Evolutionary conservation across 139 green algal species (phyloP).

Genomic region (Chlamydomonas incerta): DNA sequence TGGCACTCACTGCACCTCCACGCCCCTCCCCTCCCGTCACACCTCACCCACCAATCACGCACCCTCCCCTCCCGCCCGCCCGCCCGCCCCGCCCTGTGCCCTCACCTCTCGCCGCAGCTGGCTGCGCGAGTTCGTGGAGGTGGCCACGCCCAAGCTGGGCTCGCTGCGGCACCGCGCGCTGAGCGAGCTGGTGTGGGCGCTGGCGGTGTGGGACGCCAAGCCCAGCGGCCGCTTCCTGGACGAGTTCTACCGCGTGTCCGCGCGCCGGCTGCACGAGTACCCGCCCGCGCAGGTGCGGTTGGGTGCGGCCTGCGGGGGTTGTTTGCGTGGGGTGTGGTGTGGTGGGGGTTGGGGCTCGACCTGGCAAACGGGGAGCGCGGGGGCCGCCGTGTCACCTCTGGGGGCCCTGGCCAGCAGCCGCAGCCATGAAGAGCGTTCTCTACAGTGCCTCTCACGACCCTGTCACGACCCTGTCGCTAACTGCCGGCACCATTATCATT

Average conservation of each 20-base stretch:
- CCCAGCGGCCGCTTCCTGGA: conserved; percentile 26
- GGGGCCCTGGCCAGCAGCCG: too few species aligned
- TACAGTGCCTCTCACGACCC: too few species aligned
- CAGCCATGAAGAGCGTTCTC: too few species aligned
- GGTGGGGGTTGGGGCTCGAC: too few species aligned
- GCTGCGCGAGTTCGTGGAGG: conserved; percentile 39
- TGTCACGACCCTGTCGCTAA: too few species aligned
- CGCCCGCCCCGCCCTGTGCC: not conserved
- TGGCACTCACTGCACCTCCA: too few species aligned
- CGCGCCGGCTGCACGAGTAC: conserved; percentile 37
- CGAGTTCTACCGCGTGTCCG: conserved; percentile 26
- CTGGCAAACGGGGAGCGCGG: too few species aligned
- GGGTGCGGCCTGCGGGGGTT: too few species aligned
- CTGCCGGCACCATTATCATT: too few species aligned
- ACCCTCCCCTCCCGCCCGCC: not conserved
- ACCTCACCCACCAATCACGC: not conserved
- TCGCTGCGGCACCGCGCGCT: conserved; percentile 44
- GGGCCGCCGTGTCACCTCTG: too few species aligned
- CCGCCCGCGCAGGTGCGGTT: conserved; percentile 29
- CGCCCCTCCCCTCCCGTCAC: not conserved
- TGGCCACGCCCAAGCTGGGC: conserved; percentile 42
- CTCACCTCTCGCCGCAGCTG: not conserved
- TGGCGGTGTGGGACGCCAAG: conserved; percentile 47
- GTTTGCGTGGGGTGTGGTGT: too few species aligned
- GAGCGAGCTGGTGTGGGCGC: conserved; percentile 44